Base-by-base conservation (phyloP, 73 alveolate species). In the Uronychia binucleata region DNA sequence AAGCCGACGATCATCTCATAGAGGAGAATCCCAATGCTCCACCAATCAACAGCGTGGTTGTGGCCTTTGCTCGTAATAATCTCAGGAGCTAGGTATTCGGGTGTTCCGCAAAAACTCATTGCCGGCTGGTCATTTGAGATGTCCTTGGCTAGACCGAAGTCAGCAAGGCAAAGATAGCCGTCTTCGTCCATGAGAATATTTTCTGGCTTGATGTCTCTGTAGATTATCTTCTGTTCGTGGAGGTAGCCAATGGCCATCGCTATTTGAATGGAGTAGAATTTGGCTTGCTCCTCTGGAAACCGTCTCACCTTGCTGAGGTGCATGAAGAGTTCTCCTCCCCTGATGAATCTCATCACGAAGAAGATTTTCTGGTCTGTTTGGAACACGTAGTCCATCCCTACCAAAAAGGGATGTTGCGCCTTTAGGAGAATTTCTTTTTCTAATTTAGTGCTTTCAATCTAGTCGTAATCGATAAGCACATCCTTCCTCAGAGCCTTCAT, bases 61-160 rank as follows among this genome's bases (percentile, higher is more conserved):
- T 97, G 97, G 8, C 99, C 99, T 60, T 87, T 87, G 58, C 96
- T 93, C 34, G 86, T 89, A 77, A 97, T 90, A 78, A 96, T 96
- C 88, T 97, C 99, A 29, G 99, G 99, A 8, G 99, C 98, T 46
- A 97, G 87, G 88, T 97, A 97, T 82, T 97, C 99, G 27, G 98
- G 98, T 27, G 99, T 96, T 34, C 99, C 99, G 74, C 97, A 93
- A 84, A 97, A 96, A 33, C 97, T 90, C 75, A 83, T 88, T 33
- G 99, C 94, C 28, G 86, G 82, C 58, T 96, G 93, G 35, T 91
- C 80, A 34, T 90, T 33, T 1, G 89, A 84, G 77, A 97, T 77
- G 80, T 88, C 84, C 89, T 97, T 96, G 0, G 99, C 97, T 76
- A 97, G 86, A 30, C 99, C 99, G 59, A 97, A 97, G 89, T 97